Percentiles rank a stretch among this genome's conserved stretches.
Evolutionary conservation across 345 rosid species (phyloP).

Genomic region (Carallia brachiata): DNA sequence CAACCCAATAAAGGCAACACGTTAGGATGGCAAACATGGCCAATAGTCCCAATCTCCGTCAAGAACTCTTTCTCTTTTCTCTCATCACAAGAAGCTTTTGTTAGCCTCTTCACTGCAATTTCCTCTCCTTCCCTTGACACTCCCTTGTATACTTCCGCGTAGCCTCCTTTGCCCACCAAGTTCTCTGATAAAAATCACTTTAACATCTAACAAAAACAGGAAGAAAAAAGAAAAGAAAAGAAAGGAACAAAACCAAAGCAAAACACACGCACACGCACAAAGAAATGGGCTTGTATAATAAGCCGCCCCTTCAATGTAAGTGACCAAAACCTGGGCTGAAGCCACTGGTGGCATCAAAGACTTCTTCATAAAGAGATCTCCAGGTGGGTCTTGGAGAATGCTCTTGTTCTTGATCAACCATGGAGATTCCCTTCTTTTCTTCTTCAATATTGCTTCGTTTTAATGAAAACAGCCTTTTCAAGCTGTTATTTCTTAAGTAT

Average conservation of each 20-base stretch:
- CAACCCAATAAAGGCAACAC: conserved; percentile 77
- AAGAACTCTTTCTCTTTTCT: conserved; percentile 88
- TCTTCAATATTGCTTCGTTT: conserved; percentile 57
- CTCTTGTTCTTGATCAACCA: conserved; percentile 31
- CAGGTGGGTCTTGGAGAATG: conserved; percentile 62
- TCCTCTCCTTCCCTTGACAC: conserved; percentile 46
- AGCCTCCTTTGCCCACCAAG: conserved; percentile 85
- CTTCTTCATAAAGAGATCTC: conserved; percentile 87
- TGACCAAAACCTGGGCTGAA: conserved; percentile 57
- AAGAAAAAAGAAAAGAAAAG: neutral
- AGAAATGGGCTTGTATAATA: too few species aligned
- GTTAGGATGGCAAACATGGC: conserved; percentile 86
- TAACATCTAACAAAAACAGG: neutral
- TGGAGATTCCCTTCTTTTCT: conserved; percentile 23
- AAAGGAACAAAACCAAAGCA: neutral
- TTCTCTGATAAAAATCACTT: conserved; percentile 41
- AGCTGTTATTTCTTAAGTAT: conserved; percentile 71
- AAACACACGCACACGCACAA: neutral
- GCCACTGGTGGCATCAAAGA: conserved; percentile 60
- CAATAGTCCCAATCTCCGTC: conserved; percentile 85
- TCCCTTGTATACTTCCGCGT: conserved; percentile 88
- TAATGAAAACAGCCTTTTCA: conserved; percentile 75
- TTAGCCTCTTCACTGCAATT: conserved; percentile 81
- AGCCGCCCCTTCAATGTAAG: conserved; percentile 26
- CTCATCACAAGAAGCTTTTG: conserved; percentile 64